These are phyloP conservation scores for Parmelia sp. DNA, from an alignment of 495 filamentous ascomycete species.

Conservation along the genomic window DNA sequence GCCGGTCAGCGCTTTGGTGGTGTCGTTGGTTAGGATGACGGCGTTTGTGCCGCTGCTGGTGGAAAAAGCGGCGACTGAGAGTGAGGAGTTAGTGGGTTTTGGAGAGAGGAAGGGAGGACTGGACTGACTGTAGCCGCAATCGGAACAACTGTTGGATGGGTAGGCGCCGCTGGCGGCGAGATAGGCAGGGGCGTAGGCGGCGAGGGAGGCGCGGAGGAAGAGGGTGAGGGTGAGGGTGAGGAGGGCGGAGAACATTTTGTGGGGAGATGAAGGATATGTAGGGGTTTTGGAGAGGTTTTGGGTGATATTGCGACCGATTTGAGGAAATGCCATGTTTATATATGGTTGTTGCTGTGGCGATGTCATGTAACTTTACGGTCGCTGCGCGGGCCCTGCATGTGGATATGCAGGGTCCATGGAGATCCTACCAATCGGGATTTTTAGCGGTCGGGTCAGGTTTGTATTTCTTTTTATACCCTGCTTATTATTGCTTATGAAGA, in stretches of 20 bases:
- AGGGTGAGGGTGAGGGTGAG: not conserved
- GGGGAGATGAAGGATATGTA: too few species aligned
- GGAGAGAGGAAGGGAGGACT: not conserved
- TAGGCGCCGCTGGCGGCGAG: not conserved
- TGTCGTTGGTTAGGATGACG: not conserved
- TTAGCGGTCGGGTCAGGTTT: not conserved
- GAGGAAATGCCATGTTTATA: not conserved
- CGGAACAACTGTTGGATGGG: not conserved
- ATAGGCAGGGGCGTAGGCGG: not conserved
- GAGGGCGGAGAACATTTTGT: not conserved
- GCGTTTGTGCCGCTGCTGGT: not conserved
- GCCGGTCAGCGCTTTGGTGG: not conserved
- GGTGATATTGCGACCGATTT: not conserved
- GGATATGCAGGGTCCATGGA: not conserved
- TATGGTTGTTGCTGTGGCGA: not conserved
- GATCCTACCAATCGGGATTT: not conserved
- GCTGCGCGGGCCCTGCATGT: not conserved
- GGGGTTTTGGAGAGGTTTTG: too few species aligned
- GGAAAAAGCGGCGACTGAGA: not conserved
- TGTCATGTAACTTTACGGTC: not conserved
- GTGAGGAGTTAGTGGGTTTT: not conserved
- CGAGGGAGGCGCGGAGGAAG: not conserved
- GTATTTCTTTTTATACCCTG: not conserved
- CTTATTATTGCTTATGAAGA: not conserved
- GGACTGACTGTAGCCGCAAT: not conserved